Evolutionary conservation across 441 rosid genomes (phyloP).

Genomic region (Erodium trifolium): DNA sequence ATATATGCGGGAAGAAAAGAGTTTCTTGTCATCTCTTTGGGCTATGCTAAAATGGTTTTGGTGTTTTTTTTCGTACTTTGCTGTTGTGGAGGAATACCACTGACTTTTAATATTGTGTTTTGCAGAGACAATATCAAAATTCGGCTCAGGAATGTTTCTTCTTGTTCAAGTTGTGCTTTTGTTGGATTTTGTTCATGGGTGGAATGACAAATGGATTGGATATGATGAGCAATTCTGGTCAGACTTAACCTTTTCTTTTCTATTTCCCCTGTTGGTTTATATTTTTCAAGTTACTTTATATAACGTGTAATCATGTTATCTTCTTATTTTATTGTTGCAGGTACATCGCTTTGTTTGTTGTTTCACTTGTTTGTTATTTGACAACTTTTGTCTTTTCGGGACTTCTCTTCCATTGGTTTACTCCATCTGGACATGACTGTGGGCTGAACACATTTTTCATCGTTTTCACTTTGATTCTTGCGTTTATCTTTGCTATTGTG

Average conservation of each 20-base stretch:
- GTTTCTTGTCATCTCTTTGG: no score
- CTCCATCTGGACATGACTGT: constrained; percentile 89
- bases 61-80: no score
- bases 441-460: constrained; percentile 91
- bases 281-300: not conserved
- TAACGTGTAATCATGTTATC: not conserved
- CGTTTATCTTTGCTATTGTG: constrained; percentile 52
- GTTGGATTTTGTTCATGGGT: constrained; percentile 71
- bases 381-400: constrained; percentile 74
- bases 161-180: constrained; percentile 86
- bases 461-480: constrained; percentile 79
- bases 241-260: constrained; percentile 7
- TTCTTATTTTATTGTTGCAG: constrained; percentile 27
- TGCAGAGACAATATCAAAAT: constrained; percentile 67
- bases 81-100: no score
- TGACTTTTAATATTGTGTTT: no score
- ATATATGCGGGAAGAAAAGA: no score
- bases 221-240: constrained; percentile 95
- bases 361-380: constrained; percentile 76
- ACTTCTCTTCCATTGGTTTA: constrained; percentile 82
- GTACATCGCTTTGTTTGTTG: constrained; percentile 73
- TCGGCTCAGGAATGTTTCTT: constrained; percentile 83
- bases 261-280: no score
- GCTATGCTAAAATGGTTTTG: no score
- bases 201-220: constrained; percentile 98